Evolutionary conservation across 2,329 filamentous ascomycete species (phyloP).

Genomic region (Ascochyta clinopodiicola): DNA sequence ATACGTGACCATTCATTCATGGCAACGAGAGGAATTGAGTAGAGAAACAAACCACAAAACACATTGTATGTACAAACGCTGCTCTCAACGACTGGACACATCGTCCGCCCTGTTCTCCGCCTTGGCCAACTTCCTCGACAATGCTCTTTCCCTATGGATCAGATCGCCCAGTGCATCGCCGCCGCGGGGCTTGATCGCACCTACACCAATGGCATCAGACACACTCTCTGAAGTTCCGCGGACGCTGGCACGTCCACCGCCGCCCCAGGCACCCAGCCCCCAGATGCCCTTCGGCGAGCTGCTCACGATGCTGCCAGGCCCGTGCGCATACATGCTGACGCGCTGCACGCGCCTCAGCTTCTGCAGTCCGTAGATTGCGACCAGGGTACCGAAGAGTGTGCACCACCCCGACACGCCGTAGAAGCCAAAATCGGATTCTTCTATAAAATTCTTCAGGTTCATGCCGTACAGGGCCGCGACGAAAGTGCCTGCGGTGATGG

Average conservation of each 20-base stretch:
- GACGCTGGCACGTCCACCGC: constrained; percentile 24
- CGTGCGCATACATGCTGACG: constrained; percentile 78
- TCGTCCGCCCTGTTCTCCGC: constrained; percentile 36
- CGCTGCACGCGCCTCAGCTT: constrained; percentile 87
- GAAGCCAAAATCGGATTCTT: constrained; percentile 91
- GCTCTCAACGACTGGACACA: constrained; percentile 15
- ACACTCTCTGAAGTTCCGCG: constrained; percentile 16
- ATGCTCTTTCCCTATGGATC: constrained; percentile 35
- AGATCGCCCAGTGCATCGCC: constrained; percentile 34
- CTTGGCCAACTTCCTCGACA: constrained; percentile 38
- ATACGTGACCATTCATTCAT: neutral
- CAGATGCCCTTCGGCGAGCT: constrained; percentile 24
- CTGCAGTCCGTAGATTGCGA: constrained; percentile 82
- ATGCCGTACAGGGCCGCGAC: constrained; percentile 99
- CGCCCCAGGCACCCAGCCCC: constrained; percentile 38
- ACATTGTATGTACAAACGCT: constrained; percentile 1
- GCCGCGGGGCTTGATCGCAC: constrained; percentile 24
- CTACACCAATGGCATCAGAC: constrained; percentile 24
- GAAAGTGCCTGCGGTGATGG: constrained; percentile 93
- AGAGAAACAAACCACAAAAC: constrained; percentile 23
- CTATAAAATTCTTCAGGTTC: constrained; percentile 98
- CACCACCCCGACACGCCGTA: constrained; percentile 74
- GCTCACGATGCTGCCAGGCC: constrained; percentile 28
- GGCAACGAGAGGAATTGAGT: constrained; percentile 27
- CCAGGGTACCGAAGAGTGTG: constrained; percentile 73